Base-by-base conservation (phyloP, 2,329 filamentous ascomycete species). In the Xylaria sp. region DNA sequence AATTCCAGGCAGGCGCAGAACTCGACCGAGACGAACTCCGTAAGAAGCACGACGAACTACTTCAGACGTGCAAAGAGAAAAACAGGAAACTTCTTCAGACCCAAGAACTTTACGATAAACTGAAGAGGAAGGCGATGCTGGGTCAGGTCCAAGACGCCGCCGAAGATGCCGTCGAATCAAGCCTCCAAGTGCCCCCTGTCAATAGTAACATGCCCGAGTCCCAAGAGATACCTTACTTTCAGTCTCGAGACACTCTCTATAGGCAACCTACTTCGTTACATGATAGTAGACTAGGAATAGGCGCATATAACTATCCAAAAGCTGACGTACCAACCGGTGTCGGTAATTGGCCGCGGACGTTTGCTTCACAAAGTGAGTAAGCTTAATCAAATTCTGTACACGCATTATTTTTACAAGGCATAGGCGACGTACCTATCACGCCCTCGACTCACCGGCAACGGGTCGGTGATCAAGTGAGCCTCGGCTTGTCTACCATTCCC, bases 1-100 rank as follows among this genome's bases (percentile, higher is more conserved):
- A 10, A 68, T 64, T 23, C 5, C 32, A 10, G 28, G 8, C 32
- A 86, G 83, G 86, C 44, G 84, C 92, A 81, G 85, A 88, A 65
- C 75, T 84, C 9, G 89, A 92, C 39, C 88, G 92, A 63, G 87
- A 90, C 25, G 82, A 83, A 9, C 81, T 95, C 12, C 84, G 89
- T 61, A 86, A 87, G 58, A 94, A 92, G 79, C 92, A 94, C 71
- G 87, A 92, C 20, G 91, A 95, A 44, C 82, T 97, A 1, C 82
- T 85, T 4, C 85, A 89, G 25, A 85, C 89, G 3, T 90, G 89
- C 74, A 87, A 87, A 65, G 91, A 94, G 25, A 96, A 95, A 78
- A 89, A 83, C 73, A 89, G 87, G 56, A 91, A 90, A 67, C 85
- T 92, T 2, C 81, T 89, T 5, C 90, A 93, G 69, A 87, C 89